Conservation (phyloP, 495 filamentous ascomycete species). For the Xylaria venustula region DNA sequence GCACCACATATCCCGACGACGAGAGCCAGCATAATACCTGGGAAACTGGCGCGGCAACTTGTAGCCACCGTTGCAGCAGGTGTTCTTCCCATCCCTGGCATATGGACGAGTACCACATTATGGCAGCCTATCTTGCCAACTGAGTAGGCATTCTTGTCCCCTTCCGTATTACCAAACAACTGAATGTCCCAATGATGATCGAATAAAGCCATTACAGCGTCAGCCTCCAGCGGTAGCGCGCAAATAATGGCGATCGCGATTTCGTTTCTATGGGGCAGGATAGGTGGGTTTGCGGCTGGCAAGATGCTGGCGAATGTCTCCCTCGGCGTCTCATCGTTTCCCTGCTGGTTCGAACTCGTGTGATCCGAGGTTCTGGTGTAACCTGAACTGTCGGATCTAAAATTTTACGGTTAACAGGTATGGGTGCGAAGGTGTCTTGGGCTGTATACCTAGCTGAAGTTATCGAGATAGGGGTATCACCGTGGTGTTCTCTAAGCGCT, state of each 20-base stretch:
- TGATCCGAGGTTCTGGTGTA: too few relatives aligned
- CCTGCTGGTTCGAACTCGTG: too few relatives aligned
- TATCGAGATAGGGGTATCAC: too few relatives aligned
- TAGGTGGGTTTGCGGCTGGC: background rate
- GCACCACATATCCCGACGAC: conserved; percentile 29
- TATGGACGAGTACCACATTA: conserved; percentile 13
- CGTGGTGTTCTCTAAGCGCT: too few relatives aligned
- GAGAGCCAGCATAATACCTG: background rate
- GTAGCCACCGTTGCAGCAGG: background rate
- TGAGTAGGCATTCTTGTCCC: conserved; percentile 6
- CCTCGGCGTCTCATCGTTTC: too few relatives aligned
- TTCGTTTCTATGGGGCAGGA: background rate
- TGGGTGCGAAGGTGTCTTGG: too few relatives aligned
- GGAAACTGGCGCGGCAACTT: background rate
- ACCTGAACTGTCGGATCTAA: too few relatives aligned
- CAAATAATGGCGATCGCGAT: conserved; percentile 34
- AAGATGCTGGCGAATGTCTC: too few relatives aligned
- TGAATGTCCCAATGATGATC: conserved; percentile 17
- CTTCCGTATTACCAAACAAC: background rate
- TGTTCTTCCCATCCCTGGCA: conserved; percentile 1
- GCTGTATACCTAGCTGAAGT: too few relatives aligned
- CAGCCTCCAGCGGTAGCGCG: conserved; percentile 26
- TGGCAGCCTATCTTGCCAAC: background rate
- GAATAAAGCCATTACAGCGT: conserved; percentile 24
- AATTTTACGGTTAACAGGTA: too few relatives aligned